Base-by-base conservation (phyloP, 1,139 yeast genomes). In the Kurtzmaniella quercitrusa region DNA sequence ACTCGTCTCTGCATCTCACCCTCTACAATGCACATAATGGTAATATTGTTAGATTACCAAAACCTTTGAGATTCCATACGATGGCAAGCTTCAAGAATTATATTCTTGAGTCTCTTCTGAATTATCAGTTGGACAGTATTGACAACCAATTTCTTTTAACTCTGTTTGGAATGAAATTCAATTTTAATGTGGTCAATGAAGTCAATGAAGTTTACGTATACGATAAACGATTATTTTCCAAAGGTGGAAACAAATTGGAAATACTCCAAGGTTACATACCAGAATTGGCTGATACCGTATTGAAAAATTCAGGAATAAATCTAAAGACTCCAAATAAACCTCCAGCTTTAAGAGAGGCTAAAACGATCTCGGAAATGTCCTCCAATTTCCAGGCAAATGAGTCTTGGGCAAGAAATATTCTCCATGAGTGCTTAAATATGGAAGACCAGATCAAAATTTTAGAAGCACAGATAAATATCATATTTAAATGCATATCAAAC, bases 101-200 rank as follows among this genome's bases (percentile, higher is more conserved):
- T 46, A 54, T 55, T 37, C 48, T 45, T 51, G 73, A 59, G 63
- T 72, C 49, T 42, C 71, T 42, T 55, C 52, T 60, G 12, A 50
- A 51, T 36, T 50, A 53, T 36, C 40, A 52, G 11, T 52, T 79
- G 51, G 61, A 59, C 33, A 70, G 74, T 4, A 66, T 70, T 0
- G 76, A 71, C 20, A 75, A 80, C 50, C 57, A 82, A 36, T 78
- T 84, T 50, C 61, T 84, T n/a, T 60, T 84, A 37, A 74, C 86
- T 1, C 78, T 87, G 2, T 82, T 76, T 60, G 93, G 89, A 0
- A 71, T 76, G 38, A 80, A 76, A 51, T 65, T 83, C 50, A 80
- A 77, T 56, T 79, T 70, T 51, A 65, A 70, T 33, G 71, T 74
- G 54, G 63, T 77, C 40, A 66, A 68, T 49, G 76, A 71, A 40